Evolutionary conservation across 2,329 filamentous ascomycete genomes (phyloP), one percentile per base, ranked within the genome.

Genomic region (Colletotrichum echinochloae): DNA sequence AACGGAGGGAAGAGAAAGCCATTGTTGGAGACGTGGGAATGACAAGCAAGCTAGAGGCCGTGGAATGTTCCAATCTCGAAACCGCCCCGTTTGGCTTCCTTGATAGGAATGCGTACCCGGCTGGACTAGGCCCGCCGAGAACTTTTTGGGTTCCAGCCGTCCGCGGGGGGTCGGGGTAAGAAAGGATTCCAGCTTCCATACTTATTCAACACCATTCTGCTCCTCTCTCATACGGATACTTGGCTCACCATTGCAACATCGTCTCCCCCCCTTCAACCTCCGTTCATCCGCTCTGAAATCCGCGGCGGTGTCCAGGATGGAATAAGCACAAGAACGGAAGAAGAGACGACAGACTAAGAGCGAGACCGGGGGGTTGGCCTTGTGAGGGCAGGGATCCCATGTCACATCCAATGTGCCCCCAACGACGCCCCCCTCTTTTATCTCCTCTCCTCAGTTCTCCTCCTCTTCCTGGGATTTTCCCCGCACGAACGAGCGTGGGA

Each of bases 281-380:
- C 60, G 55, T 49, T 39, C 51, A 26, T 30, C 30, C 59, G 28
- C 46, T 39, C 18, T n/a, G 23, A n/a, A n/a, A 28, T 28, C 30
- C n/a, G 23, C 37, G n/a, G n/a, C 49, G 59, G 44, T 20, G 33
- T 23, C 61, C 49, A 49, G 3, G 41, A 37, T n/a, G 39, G 41
- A 65, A 65, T 65, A 65, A 65, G 62, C 62, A 59, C 59, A 65
- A 59, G 62, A 33, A 20, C 39, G 20, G n/a, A n/a, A n/a, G 39
- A 18, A 37, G 2, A 35, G 23, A 46, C 23, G n/a, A 44, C 16
- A 57, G 30, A 23, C 12, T 49, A n/a, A n/a, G n/a, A n/a, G n/a
- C n/a, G n/a, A n/a, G n/a, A n/a, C n/a, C n/a, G n/a, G n/a, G n/a
- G n/a, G n/a, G n/a, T 52, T 39, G 35, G 35, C 12, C 12, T 14